Conservation (phyloP, 495 filamentous ascomycete genomes). For the Letharia columbiana region DNA sequence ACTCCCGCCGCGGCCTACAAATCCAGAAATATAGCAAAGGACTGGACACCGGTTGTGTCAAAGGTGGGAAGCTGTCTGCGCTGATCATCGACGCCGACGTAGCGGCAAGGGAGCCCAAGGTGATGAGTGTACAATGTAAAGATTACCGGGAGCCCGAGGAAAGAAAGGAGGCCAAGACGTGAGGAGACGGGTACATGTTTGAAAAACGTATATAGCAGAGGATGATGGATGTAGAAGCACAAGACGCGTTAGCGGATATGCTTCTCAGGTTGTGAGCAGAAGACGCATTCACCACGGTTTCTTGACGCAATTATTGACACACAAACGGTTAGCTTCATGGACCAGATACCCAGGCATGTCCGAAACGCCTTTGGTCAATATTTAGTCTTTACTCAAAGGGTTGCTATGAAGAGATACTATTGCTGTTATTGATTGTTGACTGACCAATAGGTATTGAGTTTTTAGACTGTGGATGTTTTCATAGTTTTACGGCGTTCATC, state of each 20-base stretch:
- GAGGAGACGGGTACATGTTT: neutral
- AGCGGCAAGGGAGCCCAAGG: slow-evolving; percentile 4
- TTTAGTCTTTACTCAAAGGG: neutral
- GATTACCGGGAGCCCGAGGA: slow-evolving; percentile 19
- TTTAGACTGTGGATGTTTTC: neutral
- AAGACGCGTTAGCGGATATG: neutral
- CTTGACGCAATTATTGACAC: neutral
- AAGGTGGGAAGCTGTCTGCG: slow-evolving; percentile 67
- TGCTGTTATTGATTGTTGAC: neutral
- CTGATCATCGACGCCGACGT: slow-evolving; percentile 47
- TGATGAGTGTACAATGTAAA: slow-evolving; percentile 23
- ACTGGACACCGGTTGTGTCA: slow-evolving; percentile 72
- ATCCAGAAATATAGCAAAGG: slow-evolving; percentile 67
- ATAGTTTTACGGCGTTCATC: neutral
- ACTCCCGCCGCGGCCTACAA: slow-evolving; percentile 62
- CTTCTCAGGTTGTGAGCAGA: neutral
- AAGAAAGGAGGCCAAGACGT: neutral
- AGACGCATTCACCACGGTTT: neutral
- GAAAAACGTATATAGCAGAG: neutral
- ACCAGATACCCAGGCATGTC: slow-evolving; percentile 2
- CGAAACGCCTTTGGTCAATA: neutral
- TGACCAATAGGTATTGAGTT: neutral
- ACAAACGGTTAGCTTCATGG: neutral
- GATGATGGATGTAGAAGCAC: neutral
- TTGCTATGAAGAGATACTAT: neutral